Evolutionary conservation across 2,329 filamentous ascomycete species (phyloP), one percentile per base, ranked within the genome.

Genomic region (Nothophaeocryptopus gaeumannii): DNA sequence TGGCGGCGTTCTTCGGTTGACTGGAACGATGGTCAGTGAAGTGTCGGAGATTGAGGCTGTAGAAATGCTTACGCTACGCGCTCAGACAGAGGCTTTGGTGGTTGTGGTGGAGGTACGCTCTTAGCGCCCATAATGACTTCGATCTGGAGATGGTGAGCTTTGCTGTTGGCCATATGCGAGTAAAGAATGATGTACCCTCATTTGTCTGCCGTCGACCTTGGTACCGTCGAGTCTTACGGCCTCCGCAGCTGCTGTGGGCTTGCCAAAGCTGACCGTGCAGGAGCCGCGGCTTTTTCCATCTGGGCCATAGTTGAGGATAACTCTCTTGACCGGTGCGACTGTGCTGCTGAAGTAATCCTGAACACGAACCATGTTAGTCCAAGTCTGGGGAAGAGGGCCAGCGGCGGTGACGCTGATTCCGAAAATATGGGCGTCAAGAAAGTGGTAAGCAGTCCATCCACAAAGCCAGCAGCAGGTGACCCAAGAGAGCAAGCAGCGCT

Each of bases 261-360:
- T 88, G 70, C 74, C 74, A 77, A 99, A 99, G 58, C 85, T 84
- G 63, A 99, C 87, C 47, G 89, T 93, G 63, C 91, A 91, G 67
- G 92, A 89, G 60, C 93, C 93, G 68, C 90, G 88, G 79, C 91
- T 96, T 62, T 85, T 82, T 58, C 92, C 92, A 68, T 88, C 89
- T 58, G 92, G 89, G 65, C 92, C 93, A 74, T 99, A 99, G 44
- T 88, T 89, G 64, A 99, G 79, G 63, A 93, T 85, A 58, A 95
- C 89, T 72, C 82, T 86, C 81, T 95, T 96, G 74, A 97, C 88
- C 58, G 87, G 82, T 62, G 91, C 92, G 70, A 96, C 84, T 64
- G 88, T 86, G 68, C 89, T 86, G 67, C 79, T 75, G 72, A 99
- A 97, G 74, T 97, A 99, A 77, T 99, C 93, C 93, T 99, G 89